Conservation (phyloP, 108 stramenopile genomes). For the Stephanodiscus minutulus region DNA sequence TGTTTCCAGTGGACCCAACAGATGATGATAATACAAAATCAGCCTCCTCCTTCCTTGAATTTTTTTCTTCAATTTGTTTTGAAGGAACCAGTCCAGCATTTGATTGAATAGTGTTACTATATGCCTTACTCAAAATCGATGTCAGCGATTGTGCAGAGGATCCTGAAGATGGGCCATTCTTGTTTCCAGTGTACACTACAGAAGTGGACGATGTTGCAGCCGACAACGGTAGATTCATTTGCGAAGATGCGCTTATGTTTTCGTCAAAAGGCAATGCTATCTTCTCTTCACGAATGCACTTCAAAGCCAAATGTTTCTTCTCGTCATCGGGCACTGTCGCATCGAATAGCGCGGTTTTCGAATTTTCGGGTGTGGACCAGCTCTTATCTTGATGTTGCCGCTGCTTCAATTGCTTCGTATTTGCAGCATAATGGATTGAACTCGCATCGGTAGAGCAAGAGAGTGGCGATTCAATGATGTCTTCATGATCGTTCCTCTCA, state of each 20-base stretch:
- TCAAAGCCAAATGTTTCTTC: constrained; percentile 6
- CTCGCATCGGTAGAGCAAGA: background rate
- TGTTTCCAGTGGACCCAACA: too few species aligned
- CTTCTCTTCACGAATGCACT: constrained; percentile 7
- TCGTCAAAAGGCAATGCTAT: constrained; percentile 4
- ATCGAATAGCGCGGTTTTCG: background rate
- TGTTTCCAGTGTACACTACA: too few species aligned
- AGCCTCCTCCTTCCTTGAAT: too few species aligned
- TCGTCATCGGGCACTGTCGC: constrained; percentile 11
- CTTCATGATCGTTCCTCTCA: background rate
- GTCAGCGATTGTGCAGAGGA: too few species aligned
- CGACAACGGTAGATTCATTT: background rate
- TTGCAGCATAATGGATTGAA: background rate
- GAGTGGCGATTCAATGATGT: background rate
- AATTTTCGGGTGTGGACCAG: background rate
- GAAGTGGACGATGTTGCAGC: background rate
- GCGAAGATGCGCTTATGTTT: background rate
- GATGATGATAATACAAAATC: too few species aligned
- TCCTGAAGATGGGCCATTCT: background rate
- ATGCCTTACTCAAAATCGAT: too few species aligned
- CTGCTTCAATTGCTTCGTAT: too few species aligned
- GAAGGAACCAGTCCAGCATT: too few species aligned
- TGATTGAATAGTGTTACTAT: too few species aligned
- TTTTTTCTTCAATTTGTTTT: too few species aligned
- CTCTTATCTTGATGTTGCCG: too few species aligned